Conservation (phyloP, 305 asterid species). For the Galium porrigens region DNA sequence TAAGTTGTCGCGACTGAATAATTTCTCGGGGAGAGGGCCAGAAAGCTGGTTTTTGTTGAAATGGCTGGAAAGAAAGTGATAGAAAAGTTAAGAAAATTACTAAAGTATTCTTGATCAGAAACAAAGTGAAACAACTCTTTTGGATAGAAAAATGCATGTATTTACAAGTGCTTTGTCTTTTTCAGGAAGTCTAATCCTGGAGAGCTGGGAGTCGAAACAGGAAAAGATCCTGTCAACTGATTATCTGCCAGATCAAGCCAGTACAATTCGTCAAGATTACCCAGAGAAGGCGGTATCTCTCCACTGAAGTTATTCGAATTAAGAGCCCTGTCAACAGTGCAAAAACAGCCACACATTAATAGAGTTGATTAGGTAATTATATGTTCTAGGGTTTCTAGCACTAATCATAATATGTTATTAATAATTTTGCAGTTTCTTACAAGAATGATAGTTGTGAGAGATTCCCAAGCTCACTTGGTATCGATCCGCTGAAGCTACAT, state of each 20-base stretch:
- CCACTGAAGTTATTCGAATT: conserved; percentile 79
- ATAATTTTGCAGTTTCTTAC: conserved; percentile 12
- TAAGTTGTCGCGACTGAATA: conserved; percentile 56
- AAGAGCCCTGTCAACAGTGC: conserved; percentile 46
- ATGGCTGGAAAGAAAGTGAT: conserved; percentile 44
- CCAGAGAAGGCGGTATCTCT: conserved; percentile 61
- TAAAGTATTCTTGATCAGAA: neutral
- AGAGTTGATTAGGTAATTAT: neutral
- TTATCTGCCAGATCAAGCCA: conserved; percentile 90
- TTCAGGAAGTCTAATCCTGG: conserved; percentile 74
- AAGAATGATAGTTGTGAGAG: conserved; percentile 29
- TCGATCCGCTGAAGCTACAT: conserved; percentile 60
- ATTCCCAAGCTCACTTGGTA: conserved; percentile 72
- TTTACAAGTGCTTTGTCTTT: conserved; percentile 90
- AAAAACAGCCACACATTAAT: neutral
- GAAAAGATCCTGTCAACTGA: conserved; percentile 58
- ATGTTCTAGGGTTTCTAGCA: neutral
- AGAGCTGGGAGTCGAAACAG: conserved; percentile 43
- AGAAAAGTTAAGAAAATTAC: conserved; percentile 17
- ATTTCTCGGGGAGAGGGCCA: conserved; percentile 51
- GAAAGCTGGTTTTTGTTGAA: conserved; percentile 77
- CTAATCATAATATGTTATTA: neutral
- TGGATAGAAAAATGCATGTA: neutral
- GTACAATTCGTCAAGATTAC: conserved; percentile 61
- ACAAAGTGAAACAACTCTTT: neutral